Base-by-base conservation (phyloP, 2,329 filamentous ascomycete species). In the Furcasterigmium furcatum region DNA sequence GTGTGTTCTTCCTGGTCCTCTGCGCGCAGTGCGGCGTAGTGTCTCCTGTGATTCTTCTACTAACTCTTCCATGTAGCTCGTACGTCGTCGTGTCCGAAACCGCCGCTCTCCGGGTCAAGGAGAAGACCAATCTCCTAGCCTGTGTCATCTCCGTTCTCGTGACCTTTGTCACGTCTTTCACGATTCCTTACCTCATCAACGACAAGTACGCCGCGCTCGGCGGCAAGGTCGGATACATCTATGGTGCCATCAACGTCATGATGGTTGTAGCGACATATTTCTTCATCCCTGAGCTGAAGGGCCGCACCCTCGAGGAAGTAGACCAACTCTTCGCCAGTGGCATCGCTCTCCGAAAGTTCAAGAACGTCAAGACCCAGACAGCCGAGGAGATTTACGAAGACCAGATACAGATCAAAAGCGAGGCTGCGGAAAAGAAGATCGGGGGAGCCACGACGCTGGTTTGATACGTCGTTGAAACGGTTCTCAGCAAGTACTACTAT, bases 231-330 rank as follows among this genome's bases (percentile, higher is more conserved):
- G 65, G 66, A 3, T 70, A 66, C 39, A 66, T 70, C n/a, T 71
- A 64, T 36, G 67, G 64, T 6, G 50, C 55, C 24, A 53, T 52
- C 34, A 67, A 69, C 52, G 53, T 71, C 12, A 21, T 64, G 8
- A 66, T 70, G 41, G 54, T 71, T 1, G 52, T 63, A 2, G 73
- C 70, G 52, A 65, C 69, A 1, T 71, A 60, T 52, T 71, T 70
- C 52, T 67, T 58, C 42, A 57, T 72, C n/a, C 70, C 70, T 22
- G 73, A 76, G 55, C 68, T 72, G 3, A 68, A 68, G 20, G 69
- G 68, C 9, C 36, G 51, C 9, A 54, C 54, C 8, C 54, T 59
- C 2, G 56, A 58, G 43, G 56, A 59, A 38, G 48, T 58, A 9
- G 55, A 58, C 36, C 45, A 53, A 41, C 34, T 55, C 21, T 56